Evolutionary conservation across 768 basidiomycete species (phyloP).

Genomic region (Russula lepida): DNA sequence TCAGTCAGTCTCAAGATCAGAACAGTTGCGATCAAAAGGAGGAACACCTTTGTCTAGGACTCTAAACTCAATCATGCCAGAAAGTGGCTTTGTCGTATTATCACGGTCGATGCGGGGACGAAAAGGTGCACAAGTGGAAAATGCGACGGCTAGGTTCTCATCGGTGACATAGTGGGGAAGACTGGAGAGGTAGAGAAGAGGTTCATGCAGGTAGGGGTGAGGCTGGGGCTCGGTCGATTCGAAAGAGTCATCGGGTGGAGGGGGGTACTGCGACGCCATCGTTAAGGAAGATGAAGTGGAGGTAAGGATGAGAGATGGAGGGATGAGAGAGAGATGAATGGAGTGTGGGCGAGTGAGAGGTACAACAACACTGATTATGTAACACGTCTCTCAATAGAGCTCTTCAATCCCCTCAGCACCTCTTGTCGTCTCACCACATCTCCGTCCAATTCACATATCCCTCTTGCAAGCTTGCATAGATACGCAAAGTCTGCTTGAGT

Average conservation of each 20-base stretch:
- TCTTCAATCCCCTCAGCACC: constrained; percentile 47
- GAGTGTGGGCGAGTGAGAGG: not conserved
- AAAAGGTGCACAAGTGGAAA: constrained; percentile 72
- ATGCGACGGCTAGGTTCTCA: constrained; percentile 65
- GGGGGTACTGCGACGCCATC: constrained; percentile 19
- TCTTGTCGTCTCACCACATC: constrained; percentile 46
- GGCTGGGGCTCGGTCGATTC: constrained; percentile 31
- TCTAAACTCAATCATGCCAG: constrained; percentile 80
- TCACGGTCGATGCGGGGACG: constrained; percentile 69
- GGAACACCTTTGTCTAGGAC: constrained; percentile 63
- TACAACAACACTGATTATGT: constrained; percentile 18
- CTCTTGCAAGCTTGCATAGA: constrained; percentile 54
- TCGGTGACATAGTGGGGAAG: constrained; percentile 67
- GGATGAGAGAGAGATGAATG: not conserved
- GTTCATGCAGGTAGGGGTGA: constrained; percentile 82
- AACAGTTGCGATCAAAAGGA: constrained; percentile 1
- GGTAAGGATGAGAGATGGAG: not conserved
- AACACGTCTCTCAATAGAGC: constrained; percentile 26
- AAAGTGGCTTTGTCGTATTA: constrained; percentile 40
- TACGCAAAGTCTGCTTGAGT: constrained; percentile 89
- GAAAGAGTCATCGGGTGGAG: constrained; percentile 13
- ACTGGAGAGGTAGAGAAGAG: constrained; percentile 72
- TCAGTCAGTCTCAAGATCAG: not conserved
- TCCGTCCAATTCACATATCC: constrained; percentile 43
- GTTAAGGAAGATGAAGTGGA: not conserved